Evolutionary conservation across 1,284 basidiomycete genomes (phyloP).

Genomic region (Phylloporus sp.): DNA sequence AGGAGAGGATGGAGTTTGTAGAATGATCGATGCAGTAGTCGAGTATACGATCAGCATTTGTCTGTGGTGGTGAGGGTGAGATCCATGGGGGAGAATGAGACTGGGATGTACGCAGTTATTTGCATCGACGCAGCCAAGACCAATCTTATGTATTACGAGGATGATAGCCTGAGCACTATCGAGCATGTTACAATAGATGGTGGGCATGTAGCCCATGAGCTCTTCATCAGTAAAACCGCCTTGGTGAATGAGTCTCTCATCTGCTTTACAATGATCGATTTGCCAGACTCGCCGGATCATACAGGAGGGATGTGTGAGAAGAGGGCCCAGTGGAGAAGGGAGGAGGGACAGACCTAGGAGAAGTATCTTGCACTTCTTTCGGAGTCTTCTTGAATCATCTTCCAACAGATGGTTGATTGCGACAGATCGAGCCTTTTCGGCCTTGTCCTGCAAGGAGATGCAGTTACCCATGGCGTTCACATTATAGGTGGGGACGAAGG

Average conservation of each 20-base stretch:
- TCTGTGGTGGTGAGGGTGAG: slow-evolving; percentile 39
- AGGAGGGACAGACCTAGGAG: slow-evolving; percentile 74
- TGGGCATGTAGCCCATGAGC: slow-evolving; percentile 79
- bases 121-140: slow-evolving; percentile 82
- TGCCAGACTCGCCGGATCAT: slow-evolving; percentile 84
- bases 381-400: slow-evolving; percentile 77
- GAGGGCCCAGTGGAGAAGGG: slow-evolving; percentile 19
- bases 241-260: slow-evolving; percentile 99
- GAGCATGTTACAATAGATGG: slow-evolving; percentile 87
- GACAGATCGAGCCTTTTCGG: slow-evolving; percentile 72
- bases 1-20: slow-evolving; percentile 56
- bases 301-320: slow-evolving; percentile 1
- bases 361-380: slow-evolving; percentile 94
- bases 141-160: slow-evolving; percentile 89
- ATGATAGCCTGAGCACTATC: slow-evolving; percentile 92
- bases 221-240: slow-evolving; percentile 89
- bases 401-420: slow-evolving; percentile 78
- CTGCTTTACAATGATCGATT: slow-evolving; percentile 97
- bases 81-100: neutral
- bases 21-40: slow-evolving; percentile 58
- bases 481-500: neutral
- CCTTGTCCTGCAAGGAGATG: slow-evolving; percentile 64
- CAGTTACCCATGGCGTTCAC: slow-evolving; percentile 67
- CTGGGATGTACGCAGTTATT: slow-evolving; percentile 65
- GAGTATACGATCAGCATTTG: slow-evolving; percentile 68